A percentile compares a stretch with the other conserved stretches of the same genome.
Conservation (phyloP, 257 asterid species). For the Solanum lycopersicoides region DNA sequence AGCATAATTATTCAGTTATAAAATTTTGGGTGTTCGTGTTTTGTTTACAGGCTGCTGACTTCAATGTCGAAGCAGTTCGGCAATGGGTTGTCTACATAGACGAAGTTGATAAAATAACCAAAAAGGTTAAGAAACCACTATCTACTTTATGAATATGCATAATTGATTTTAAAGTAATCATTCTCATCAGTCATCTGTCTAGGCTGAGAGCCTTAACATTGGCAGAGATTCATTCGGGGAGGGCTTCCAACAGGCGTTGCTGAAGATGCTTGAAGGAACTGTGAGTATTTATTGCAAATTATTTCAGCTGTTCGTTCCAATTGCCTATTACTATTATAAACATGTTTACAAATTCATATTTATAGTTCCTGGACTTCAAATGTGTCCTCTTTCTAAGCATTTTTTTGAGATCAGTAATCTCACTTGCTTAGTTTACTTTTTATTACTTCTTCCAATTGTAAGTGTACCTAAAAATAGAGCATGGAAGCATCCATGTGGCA, state of each 20-base stretch:
- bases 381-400: not conserved
- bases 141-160: not conserved
- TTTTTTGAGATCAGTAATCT: not conserved
- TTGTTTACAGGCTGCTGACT: slow-evolving; percentile 61
- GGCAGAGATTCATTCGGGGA: slow-evolving; percentile 90
- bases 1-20: not conserved
- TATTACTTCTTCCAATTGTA: slow-evolving; percentile 22
- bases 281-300: slow-evolving; percentile 29
- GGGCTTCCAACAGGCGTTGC: slow-evolving; percentile 88
- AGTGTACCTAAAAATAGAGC: slow-evolving; percentile 75
- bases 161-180: not conserved
- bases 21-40: slow-evolving; percentile 2
- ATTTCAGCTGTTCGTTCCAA: too few relatives aligned
- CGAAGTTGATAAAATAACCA: slow-evolving; percentile 89
- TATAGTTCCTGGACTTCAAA: not conserved
- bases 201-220: slow-evolving; percentile 58
- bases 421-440: not conserved
- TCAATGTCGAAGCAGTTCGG: slow-evolving; percentile 77
- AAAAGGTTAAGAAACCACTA: slow-evolving; percentile 43
- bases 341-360: not conserved
- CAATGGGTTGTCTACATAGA: slow-evolving; percentile 84
- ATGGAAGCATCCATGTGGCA: slow-evolving; percentile 24
- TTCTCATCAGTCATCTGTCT: slow-evolving; percentile 19
- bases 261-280: slow-evolving; percentile 95
- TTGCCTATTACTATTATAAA: not conserved